Conservation (phyloP, 257 asterid genomes). For the Solanum ossicruentum region DNA sequence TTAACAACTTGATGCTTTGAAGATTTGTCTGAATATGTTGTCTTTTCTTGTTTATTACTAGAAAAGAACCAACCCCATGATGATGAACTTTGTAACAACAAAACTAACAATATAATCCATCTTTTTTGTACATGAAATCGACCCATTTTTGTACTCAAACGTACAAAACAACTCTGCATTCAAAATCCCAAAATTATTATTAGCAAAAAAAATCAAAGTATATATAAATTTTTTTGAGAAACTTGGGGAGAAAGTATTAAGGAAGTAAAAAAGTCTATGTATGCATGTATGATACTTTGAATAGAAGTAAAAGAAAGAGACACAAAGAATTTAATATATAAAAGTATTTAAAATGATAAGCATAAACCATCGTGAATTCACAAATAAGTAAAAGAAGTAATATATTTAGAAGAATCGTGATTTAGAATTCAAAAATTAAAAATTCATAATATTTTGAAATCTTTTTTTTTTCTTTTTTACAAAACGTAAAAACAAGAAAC, state of each 20-base stretch:
- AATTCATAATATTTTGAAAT: not conserved
- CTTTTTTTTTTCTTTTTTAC: not conserved
- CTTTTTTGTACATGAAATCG: not conserved
- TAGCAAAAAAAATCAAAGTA: not conserved
- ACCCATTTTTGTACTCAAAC: not conserved
- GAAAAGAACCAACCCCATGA: constrained; percentile 39
- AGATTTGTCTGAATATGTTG: not conserved
- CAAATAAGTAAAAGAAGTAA: too few relatives aligned
- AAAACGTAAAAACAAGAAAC: not conserved
- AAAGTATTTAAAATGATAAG: too few relatives aligned
- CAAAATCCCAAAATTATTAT: not conserved
- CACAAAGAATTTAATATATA: not conserved
- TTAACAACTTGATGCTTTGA: not conserved
- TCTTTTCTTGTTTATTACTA: constrained; percentile 3
- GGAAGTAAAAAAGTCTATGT: not conserved
- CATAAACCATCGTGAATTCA: not conserved
- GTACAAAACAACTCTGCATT: not conserved
- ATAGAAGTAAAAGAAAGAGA: not conserved
- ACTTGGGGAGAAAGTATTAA: not conserved
- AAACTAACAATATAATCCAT: constrained; percentile 4
- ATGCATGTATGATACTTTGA: not conserved
- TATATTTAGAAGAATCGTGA: not conserved
- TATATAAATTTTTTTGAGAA: not conserved
- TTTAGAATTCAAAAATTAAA: not conserved
- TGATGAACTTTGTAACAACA: constrained; percentile 18